A percentile compares a stretch with the other conserved stretches of the same genome.
Evolutionary conservation across 495 filamentous ascomycete species (phyloP).

Genomic region (Podospora fimiseda): DNA sequence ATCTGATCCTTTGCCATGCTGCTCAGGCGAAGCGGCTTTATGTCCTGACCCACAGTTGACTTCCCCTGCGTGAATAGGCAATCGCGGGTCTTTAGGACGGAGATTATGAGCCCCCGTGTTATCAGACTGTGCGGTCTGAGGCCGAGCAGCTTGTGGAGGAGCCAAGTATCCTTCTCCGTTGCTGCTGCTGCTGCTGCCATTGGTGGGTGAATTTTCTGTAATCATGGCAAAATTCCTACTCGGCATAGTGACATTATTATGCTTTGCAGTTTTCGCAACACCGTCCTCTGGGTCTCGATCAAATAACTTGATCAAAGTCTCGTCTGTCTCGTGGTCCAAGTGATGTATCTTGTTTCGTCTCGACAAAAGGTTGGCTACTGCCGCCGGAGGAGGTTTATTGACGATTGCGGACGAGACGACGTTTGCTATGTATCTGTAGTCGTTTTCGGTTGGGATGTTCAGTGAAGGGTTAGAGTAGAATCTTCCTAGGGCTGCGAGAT

Average conservation of each 20-base stretch:
- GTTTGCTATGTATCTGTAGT: conserved; percentile 89
- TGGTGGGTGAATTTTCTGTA: conserved; percentile 56
- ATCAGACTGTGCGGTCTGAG: not conserved
- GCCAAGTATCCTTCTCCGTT: too few species aligned
- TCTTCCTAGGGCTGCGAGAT: conserved; percentile 84
- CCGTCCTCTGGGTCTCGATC: conserved; percentile 82
- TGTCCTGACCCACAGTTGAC: conserved; percentile 58
- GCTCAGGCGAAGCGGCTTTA: conserved; percentile 49
- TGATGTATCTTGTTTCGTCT: conserved; percentile 88
- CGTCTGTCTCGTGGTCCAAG: conserved; percentile 75
- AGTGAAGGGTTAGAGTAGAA: conserved; percentile 88
- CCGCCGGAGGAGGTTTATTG: conserved; percentile 83
- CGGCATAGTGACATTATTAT: conserved; percentile 85
- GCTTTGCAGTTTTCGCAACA: conserved; percentile 48
- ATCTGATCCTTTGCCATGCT: conserved; percentile 47
- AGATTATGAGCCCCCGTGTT: conserved; percentile 11
- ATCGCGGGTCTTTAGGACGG: conserved; percentile 53
- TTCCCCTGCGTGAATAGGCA: conserved; percentile 59
- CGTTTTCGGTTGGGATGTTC: conserved; percentile 69
- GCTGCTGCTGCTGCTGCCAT: conserved; percentile 15
- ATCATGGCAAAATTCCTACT: conserved; percentile 82
- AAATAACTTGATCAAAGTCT: conserved; percentile 82
- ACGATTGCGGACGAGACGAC: conserved; percentile 87
- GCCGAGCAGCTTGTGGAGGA: conserved; percentile 10
- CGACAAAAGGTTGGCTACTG: conserved; percentile 84